Evolutionary conservation across 148 eudicot genomes (phyloP).

Genomic region (Rhododendron mucronatum): DNA sequence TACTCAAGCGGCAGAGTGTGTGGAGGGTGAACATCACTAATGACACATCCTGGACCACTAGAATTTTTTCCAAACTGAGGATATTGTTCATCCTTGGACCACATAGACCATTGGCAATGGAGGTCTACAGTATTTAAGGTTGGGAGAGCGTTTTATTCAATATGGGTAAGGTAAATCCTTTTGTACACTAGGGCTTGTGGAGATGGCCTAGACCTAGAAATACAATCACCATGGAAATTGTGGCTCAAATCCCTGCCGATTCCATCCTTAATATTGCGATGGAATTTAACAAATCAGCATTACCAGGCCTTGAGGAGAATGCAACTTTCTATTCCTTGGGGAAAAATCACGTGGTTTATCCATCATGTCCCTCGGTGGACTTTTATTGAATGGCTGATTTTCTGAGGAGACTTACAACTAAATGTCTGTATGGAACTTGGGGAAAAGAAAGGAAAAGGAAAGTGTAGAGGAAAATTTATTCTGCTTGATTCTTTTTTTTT

Average conservation of each 20-base stretch:
- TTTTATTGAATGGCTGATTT: background rate
- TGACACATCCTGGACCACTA: background rate
- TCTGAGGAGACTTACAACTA: background rate
- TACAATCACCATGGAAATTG: background rate
- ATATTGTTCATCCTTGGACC: background rate
- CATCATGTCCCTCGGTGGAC: background rate
- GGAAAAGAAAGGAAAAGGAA: too few species aligned
- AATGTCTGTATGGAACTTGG: too few species aligned
- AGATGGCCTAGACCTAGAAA: background rate
- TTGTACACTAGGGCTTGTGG: background rate
- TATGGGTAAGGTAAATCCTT: background rate
- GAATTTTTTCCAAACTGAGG: background rate
- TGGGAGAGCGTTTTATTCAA: background rate
- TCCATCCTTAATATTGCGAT: background rate
- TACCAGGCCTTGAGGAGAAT: background rate
- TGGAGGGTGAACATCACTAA: background rate
- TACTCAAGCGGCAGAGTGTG: background rate
- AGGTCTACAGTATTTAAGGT: background rate
- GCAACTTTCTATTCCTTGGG: background rate
- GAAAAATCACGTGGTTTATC: background rate
- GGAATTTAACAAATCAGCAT: background rate
- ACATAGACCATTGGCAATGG: background rate
- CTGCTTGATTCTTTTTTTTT: too few species aligned
- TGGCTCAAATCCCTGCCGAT: background rate
- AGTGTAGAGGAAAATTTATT: too few species aligned